Conservation (phyloP, 2,329 filamentous ascomycete genomes). For the Pleomassaria siparia region DNA sequence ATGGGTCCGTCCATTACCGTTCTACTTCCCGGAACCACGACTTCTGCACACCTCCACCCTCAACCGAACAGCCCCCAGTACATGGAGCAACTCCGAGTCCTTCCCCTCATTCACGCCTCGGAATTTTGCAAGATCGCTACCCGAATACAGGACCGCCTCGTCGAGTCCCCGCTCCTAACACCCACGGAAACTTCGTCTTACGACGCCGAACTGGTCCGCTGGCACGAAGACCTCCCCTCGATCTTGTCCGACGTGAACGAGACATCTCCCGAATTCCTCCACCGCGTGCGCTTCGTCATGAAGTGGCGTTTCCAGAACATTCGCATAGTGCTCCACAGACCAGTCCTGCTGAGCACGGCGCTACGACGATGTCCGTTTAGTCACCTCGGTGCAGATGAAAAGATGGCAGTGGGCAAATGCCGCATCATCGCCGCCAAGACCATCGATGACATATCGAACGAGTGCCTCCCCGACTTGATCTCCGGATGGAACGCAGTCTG, state of each 20-base stretch:
- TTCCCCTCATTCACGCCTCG: constrained; percentile 74
- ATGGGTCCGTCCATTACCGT: constrained; percentile 45
- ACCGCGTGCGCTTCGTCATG: constrained; percentile 72
- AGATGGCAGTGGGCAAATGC: constrained; percentile 68
- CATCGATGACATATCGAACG: constrained; percentile 70
- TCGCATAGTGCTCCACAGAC: constrained; percentile 73
- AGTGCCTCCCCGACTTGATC: constrained; percentile 73
- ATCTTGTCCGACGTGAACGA: constrained; percentile 52
- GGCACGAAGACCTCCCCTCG: constrained; percentile 69
- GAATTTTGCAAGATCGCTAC: constrained; percentile 80
- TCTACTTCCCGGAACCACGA: constrained; percentile 37
- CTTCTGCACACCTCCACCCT: constrained; percentile 23
- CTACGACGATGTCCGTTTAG: constrained; percentile 55
- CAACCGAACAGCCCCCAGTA: constrained; percentile 39
- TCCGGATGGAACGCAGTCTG: constrained; percentile 80
- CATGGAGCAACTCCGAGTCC: constrained; percentile 62
- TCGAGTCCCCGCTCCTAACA: constrained; percentile 67
- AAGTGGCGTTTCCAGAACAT: constrained; percentile 82
- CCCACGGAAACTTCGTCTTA: constrained; percentile 66
- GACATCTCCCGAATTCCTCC: constrained; percentile 69
- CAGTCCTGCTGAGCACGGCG: constrained; percentile 66
- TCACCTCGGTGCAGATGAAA: constrained; percentile 62
- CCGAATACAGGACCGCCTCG: constrained; percentile 73
- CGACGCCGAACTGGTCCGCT: constrained; percentile 68
- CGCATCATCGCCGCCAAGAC: constrained; percentile 68